Evolutionary conservation across 192 early-diverging fungal species (phyloP).

Genomic region (Coemansia sp.): DNA sequence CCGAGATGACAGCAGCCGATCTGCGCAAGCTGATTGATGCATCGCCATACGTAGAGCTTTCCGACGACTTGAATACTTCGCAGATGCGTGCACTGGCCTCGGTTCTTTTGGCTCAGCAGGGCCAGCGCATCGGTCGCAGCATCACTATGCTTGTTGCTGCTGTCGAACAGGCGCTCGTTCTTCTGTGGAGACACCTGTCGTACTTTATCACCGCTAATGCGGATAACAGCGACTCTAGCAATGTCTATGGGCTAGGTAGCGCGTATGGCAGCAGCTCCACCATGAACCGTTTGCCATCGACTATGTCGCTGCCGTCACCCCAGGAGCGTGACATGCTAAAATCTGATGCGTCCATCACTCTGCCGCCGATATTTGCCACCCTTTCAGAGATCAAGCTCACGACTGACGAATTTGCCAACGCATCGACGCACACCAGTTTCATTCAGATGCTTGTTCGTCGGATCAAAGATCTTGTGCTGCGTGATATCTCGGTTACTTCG

Average conservation of each 20-base stretch:
- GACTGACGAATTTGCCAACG: slow-evolving; percentile 27
- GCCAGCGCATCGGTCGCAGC: slow-evolving; percentile 42
- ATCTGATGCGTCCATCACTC: slow-evolving; percentile 37
- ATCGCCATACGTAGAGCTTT: slow-evolving; percentile 28
- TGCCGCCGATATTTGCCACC: slow-evolving; percentile 38
- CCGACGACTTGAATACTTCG: slow-evolving; percentile 30
- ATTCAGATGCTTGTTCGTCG: slow-evolving; percentile 50
- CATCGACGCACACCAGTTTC: slow-evolving; percentile 43
- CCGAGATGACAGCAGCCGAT: slow-evolving; percentile 44
- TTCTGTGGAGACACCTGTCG: slow-evolving; percentile 75
- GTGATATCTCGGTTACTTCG: slow-evolving; percentile 24
- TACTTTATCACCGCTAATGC: slow-evolving; percentile 37
- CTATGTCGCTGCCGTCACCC: slow-evolving; percentile 21
- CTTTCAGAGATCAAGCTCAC: slow-evolving; percentile 43
- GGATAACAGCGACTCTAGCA: neutral
- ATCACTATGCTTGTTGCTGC: slow-evolving; percentile 48
- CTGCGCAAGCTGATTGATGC: slow-evolving; percentile 36
- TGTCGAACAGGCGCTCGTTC: slow-evolving; percentile 61
- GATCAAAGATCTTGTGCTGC: slow-evolving; percentile 48
- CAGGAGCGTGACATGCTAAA: slow-evolving; percentile 40
- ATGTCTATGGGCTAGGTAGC: neutral
- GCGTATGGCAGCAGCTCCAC: neutral
- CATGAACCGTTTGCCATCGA: slow-evolving; percentile 7
- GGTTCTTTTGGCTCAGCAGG: slow-evolving; percentile 41
- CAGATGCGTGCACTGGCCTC: slow-evolving; percentile 51